Evolutionary conservation across 352 stramenopile genomes (phyloP).

Genomic region (Phytophthora fragariaefolia): DNA sequence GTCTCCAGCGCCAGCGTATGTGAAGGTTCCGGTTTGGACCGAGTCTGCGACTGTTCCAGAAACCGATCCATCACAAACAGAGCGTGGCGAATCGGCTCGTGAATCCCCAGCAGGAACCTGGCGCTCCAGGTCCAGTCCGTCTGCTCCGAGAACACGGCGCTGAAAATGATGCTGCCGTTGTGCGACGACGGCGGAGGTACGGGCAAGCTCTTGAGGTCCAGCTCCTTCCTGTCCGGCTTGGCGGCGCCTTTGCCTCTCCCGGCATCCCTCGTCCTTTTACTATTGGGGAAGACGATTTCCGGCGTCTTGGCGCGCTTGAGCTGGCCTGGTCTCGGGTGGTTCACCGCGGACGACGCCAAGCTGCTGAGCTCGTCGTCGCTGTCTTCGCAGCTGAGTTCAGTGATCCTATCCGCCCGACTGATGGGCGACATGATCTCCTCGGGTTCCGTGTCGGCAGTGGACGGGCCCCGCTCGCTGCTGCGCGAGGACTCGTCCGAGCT

Average conservation of each 20-base stretch:
- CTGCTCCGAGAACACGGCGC: conserved; percentile 61
- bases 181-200: conserved; percentile 59
- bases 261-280: conserved; percentile 16
- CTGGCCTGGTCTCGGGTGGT: conserved; percentile 27
- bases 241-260: neutral
- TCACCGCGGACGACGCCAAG: conserved; percentile 21
- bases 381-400: conserved; percentile 52
- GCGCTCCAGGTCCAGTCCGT: conserved; percentile 70
- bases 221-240: conserved; percentile 30
- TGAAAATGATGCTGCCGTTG: conserved; percentile 75
- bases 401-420: conserved; percentile 51
- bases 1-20: conserved; percentile 47
- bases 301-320: conserved; percentile 40
- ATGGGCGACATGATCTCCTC: conserved; percentile 57
- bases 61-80: conserved; percentile 87
- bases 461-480: conserved; percentile 27
- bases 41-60: conserved; percentile 61
- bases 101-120: conserved; percentile 74
- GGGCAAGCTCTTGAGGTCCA: conserved; percentile 40
- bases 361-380: conserved; percentile 44
- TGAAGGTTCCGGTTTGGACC: conserved; percentile 38
- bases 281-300: conserved; percentile 36
- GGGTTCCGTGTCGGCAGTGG: conserved; percentile 41
- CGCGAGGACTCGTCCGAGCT: conserved; percentile 4
- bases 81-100: conserved; percentile 82